These are phyloP conservation scores for Penicillium sp. DNA, from an alignment of 2,329 filamentous ascomycete species.

Conservation along the genomic window DNA sequence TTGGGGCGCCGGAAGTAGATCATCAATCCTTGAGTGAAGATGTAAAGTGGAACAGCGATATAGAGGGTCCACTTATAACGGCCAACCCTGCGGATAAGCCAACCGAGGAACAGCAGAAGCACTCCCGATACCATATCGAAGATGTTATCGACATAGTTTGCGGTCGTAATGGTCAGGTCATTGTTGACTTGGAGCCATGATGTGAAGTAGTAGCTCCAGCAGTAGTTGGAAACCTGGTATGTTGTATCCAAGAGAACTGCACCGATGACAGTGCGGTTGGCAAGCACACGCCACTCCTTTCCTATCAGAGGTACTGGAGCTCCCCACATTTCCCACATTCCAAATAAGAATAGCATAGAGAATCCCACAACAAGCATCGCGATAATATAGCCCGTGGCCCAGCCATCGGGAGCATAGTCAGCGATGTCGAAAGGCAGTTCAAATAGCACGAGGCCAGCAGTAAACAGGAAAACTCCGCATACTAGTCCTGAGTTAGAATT, in stretches of 20 bases:
- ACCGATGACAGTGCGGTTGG: slow-evolving; percentile 29
- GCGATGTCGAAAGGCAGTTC: slow-evolving; percentile 46
- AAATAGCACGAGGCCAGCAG: slow-evolving; percentile 61
- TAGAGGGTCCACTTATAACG: slow-evolving; percentile 56
- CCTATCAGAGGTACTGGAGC: slow-evolving; percentile 48
- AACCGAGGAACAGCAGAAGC: slow-evolving; percentile 55
- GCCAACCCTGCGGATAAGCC: slow-evolving; percentile 50
- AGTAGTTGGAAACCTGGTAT: slow-evolving; percentile 33
- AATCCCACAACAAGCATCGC: slow-evolving; percentile 56
- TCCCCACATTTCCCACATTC: slow-evolving; percentile 53
- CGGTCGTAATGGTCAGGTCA: slow-evolving; percentile 29
- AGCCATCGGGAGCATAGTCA: slow-evolving; percentile 37
- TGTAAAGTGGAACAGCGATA: slow-evolving; percentile 55
- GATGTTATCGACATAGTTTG: slow-evolving; percentile 48
- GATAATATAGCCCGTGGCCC: slow-evolving; percentile 50
- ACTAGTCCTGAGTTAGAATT: slow-evolving; percentile 34
- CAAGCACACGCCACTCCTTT: slow-evolving; percentile 39
- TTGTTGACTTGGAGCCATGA: slow-evolving; percentile 29
- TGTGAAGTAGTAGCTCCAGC: slow-evolving; percentile 33
- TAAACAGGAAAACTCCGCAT: slow-evolving; percentile 62
- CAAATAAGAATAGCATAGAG: slow-evolving; percentile 54
- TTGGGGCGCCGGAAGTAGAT: slow-evolving; percentile 54
- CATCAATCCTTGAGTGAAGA: slow-evolving; percentile 57
- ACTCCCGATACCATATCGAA: slow-evolving; percentile 57
- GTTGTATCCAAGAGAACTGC: slow-evolving; percentile 30